Base-by-base conservation (phyloP, 371 early-diverging fungal species). In the Quaeritorhiza haematococci region DNA sequence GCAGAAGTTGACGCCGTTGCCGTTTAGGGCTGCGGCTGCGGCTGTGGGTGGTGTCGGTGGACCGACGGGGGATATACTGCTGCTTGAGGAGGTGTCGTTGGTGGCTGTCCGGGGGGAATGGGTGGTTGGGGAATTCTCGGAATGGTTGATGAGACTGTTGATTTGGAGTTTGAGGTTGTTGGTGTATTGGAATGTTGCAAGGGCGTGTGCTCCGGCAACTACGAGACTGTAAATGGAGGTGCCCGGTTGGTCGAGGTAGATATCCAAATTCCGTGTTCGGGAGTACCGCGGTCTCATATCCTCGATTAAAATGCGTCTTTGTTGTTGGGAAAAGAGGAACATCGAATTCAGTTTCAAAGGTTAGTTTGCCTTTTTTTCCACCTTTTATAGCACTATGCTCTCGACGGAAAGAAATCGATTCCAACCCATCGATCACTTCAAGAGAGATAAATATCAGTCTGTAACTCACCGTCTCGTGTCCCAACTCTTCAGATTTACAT, bases 401-500 rank as follows among this genome's bases (percentile, higher is more conserved):
- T n/a, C n/a, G n/a, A n/a, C n/a, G n/a, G n/a, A n/a, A n/a, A n/a
- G n/a, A n/a, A n/a, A n/a, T n/a, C n/a, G n/a, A n/a, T n/a, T n/a
- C n/a, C n/a, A n/a, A n/a, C n/a, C n/a, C n/a, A n/a, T n/a, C n/a
- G n/a, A n/a, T n/a, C n/a, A n/a, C n/a, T n/a, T n/a, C n/a, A n/a
- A n/a, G n/a, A n/a, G n/a, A n/a, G n/a, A n/a, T n/a, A n/a, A n/a
- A n/a, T n/a, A n/a, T n/a, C n/a, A n/a, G n/a, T n/a, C n/a, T n/a
- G n/a, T n/a, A 8, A 46, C 42, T 33, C 33, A 68, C 68, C 56
- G 34, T 57, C 58, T 63, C 13, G 53, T 41, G 15, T 68, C 68
- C 68, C 68, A 68, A 17, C 38, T 19, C 48, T 64, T 63, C 29
- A 68, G 32, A 49, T 66, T 59, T 41, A 68, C 38, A n/a, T 27